Conservation (phyloP, 2,329 filamentous ascomycete genomes). For the Botrytis medusae region DNA sequence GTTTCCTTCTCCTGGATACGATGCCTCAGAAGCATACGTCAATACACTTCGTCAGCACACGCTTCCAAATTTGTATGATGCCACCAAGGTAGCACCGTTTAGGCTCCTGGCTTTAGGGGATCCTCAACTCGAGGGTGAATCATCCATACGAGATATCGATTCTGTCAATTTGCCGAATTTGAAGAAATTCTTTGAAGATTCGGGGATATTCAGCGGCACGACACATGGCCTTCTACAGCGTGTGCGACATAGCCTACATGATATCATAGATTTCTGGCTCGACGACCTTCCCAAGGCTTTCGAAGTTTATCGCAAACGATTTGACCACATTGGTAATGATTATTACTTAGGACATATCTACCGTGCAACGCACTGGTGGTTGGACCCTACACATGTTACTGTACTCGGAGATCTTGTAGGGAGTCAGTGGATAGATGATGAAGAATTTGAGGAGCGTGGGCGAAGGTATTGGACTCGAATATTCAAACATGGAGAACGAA, state of each 20-base stretch:
- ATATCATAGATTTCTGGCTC: slow-evolving; percentile 59
- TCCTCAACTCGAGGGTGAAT: slow-evolving; percentile 91
- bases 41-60: slow-evolving; percentile 34
- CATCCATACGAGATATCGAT: slow-evolving; percentile 66
- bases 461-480: slow-evolving; percentile 78
- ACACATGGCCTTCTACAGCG: slow-evolving; percentile 53
- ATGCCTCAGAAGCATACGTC: slow-evolving; percentile 32
- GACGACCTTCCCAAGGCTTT: slow-evolving; percentile 69
- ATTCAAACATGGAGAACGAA: slow-evolving; percentile 65
- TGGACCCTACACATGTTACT: slow-evolving; percentile 78
- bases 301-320: slow-evolving; percentile 68
- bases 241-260: slow-evolving; percentile 55
- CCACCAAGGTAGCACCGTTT: slow-evolving; percentile 63
- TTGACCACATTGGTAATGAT: slow-evolving; percentile 93
- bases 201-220: slow-evolving; percentile 40
- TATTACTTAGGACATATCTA: slow-evolving; percentile 94
- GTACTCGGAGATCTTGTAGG: slow-evolving; percentile 90
- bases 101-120: slow-evolving; percentile 85
- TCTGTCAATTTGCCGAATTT: slow-evolving; percentile 56
- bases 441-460: slow-evolving; percentile 75
- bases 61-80: slow-evolving; percentile 30
- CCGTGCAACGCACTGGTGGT: slow-evolving; percentile 79
- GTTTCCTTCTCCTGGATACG: slow-evolving; percentile 59
- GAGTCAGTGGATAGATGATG: slow-evolving; percentile 89
- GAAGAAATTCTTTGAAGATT: slow-evolving; percentile 40